These are phyloP conservation scores for Leishmania guyanensis DNA, from an alignment of 208 protist species.

Conservation along the genomic window DNA sequence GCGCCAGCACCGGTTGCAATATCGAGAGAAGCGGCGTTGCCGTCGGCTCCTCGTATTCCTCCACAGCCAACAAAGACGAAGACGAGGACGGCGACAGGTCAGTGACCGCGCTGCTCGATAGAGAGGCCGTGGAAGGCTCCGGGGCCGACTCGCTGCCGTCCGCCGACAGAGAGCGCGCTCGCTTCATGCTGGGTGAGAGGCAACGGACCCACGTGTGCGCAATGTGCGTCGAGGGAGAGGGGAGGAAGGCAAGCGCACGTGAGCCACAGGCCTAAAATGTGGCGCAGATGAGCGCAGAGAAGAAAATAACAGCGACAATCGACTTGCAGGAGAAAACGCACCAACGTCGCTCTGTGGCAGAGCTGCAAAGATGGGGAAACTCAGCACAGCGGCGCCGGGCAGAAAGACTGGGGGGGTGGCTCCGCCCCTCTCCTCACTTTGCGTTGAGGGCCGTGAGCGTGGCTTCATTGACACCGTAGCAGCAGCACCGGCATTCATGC, in stretches of 20 bases:
- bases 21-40: constrained; percentile 25
- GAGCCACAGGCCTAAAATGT: background rate
- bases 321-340: background rate
- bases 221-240: background rate
- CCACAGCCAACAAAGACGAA: constrained; percentile 29
- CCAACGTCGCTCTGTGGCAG: background rate
- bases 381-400: background rate
- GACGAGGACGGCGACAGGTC: constrained; percentile 11
- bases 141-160: constrained; percentile 4
- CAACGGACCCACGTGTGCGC: background rate
- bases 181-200: constrained; percentile 20
- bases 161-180: constrained; percentile 21
- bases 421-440: background rate
- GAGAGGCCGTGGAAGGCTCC: background rate
- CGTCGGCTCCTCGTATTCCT: constrained; percentile 36
- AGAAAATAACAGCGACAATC: background rate
- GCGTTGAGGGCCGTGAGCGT: background rate
- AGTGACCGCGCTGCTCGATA: background rate
- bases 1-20: constrained; percentile 17
- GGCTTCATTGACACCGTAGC: background rate
- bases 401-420: background rate
- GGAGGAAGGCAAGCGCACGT: background rate
- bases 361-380: background rate
- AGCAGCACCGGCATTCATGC: background rate
- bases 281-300: background rate